Base-by-base conservation (phyloP, 2,329 filamentous ascomycete genomes). In the Ceratocystiopsis sp. region DNA sequence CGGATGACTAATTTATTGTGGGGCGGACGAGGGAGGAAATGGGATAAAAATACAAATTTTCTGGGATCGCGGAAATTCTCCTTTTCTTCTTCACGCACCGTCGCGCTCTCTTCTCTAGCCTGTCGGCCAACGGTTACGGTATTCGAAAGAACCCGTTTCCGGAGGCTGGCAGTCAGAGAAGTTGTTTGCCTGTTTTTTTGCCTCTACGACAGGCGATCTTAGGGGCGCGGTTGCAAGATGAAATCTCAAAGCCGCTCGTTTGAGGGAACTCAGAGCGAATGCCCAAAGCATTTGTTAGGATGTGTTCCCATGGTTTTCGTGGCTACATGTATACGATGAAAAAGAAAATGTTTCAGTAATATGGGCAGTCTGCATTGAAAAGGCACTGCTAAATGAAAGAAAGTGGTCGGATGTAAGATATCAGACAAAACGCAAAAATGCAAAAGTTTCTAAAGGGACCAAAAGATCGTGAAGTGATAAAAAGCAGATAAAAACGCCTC, bases 371-470 rank as follows among this genome's bases (percentile, higher is more conserved):
- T 29, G 25, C 10, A 29, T 29, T 29, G 25, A 29, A 11, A 29
- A 4, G 7, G 10, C 19, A 29, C 9, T 29, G 9, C 6, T 29
- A 79, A 0, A 75, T 17, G 38, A 42, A 15, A 39, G 21, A 40
- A 40, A 32, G 25, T 29, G 25, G 25, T 29, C 7, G 25, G 10
- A 9, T 29, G 25, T 6, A 29, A 29, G 5, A 29, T 29, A 10
- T 2, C 25, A 29, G 9, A 34, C 18, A 44, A 29, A 13, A 18
- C 34, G n/a, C n/a, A 35, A 35, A 35, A 29, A 8, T 29, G 25
- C 25, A 29, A 29, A 6, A 10, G 6, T 29, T 29, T 29, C n/a
- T n/a, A n/a, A 29, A 10, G 10, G 25, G 10, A 9, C 25, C 5
- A 7, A 29, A 29, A 29, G 25, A 29, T 29, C 25, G 25, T 29